Conservation (phyloP, 225 moss, liverwort and hornwort genomes). For the Pseudoscleropodium purum region DNA sequence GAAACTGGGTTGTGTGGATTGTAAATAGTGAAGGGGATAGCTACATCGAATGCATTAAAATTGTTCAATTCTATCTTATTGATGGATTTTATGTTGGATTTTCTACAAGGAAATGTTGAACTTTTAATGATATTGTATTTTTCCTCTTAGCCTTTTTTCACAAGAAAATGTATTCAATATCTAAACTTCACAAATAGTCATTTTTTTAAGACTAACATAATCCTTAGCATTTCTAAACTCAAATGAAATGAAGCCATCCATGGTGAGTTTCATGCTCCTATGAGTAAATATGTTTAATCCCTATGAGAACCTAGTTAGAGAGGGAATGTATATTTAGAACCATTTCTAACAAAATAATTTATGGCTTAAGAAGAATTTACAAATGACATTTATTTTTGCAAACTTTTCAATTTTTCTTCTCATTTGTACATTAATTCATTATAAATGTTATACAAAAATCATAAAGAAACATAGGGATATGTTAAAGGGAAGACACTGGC, state of each 20-base stretch:
- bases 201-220: neutral
- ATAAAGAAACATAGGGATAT: no score
- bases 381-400: neutral
- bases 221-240: neutral
- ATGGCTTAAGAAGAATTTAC: neutral
- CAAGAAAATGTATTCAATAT: neutral
- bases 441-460: neutral
- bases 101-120: no score
- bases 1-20: accelerated
- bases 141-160: neutral
- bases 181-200: neutral
- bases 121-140: neutral
- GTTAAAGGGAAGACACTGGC: neutral
- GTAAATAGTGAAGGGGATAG: neutral
- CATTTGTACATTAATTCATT: neutral
- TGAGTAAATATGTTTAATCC: neutral
- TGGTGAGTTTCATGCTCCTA: neutral
- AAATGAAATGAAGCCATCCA: neutral
- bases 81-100: neutral
- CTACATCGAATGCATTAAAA: neutral
- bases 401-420: neutral
- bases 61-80: neutral
- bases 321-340: neutral
- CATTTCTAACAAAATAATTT: neutral
- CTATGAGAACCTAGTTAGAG: accelerated